Conservation (phyloP, 352 stramenopile genomes). For the Globisporangium recalcitrans region DNA sequence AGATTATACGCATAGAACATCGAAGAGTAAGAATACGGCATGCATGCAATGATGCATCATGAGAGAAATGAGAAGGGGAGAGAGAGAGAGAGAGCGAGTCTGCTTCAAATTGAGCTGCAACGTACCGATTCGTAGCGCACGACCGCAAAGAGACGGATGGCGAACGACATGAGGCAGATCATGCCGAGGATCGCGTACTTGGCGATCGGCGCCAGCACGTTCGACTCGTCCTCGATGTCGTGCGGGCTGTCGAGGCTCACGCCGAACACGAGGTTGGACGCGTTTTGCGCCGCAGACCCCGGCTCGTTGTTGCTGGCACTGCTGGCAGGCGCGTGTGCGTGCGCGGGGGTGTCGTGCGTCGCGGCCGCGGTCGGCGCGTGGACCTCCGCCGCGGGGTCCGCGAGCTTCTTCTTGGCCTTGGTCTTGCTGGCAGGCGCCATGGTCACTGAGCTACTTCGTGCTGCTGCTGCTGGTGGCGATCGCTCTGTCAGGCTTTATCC, state of each 20-base stretch:
- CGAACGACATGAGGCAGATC: constrained; percentile 92
- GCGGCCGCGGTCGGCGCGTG: constrained; percentile 13
- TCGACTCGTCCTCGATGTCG: constrained; percentile 71
- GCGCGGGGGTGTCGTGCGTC: not conserved
- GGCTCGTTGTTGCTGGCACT: constrained; percentile 3
- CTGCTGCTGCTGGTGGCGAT: not conserved
- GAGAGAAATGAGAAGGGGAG: not conserved
- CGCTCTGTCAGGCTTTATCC: not conserved
- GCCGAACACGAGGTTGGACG: constrained; percentile 43
- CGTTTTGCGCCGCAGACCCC: constrained; percentile 1
- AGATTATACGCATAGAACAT: no score
- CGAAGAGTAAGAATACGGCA: no score
- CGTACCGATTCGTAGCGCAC: constrained; percentile 89
- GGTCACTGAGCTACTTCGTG: constrained; percentile 2
- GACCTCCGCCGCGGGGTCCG: constrained; percentile 19
- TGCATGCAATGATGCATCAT: not conserved
- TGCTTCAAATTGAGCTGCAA: constrained; percentile 3
- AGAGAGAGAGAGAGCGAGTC: no score
- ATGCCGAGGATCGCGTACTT: constrained; percentile 90
- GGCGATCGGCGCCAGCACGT: constrained; percentile 64
- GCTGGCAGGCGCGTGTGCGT: not conserved
- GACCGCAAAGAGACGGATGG: constrained; percentile 91
- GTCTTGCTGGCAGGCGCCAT: constrained; percentile 33
- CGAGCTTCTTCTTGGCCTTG: constrained; percentile 50
- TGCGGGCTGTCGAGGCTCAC: constrained; percentile 48